Evolutionary conservation across 2,329 filamentous ascomycete genomes (phyloP), one percentile per base, ranked within the genome.

Genomic region (Phaeoacremonium minimum): DNA sequence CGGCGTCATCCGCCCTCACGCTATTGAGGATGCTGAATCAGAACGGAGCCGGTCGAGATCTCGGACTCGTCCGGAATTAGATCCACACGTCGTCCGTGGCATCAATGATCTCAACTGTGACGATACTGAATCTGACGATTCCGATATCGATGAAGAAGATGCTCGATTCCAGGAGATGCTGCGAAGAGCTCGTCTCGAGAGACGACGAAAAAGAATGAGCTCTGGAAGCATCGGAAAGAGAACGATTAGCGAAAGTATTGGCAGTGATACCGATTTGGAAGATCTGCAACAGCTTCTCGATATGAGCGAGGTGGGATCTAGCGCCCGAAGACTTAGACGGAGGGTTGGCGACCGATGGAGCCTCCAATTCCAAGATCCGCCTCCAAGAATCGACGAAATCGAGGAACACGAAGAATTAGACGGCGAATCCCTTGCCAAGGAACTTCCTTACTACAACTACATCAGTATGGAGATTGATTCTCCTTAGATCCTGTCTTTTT

Each of bases 171-270:
- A 47, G 11, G 55, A 60, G 16, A 69, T 70, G 29, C 47, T 62
- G 13, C 57, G 52, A 44, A 56, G 55, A 39, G 64, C 65, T 33
- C 63, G 66, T 22, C 65, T 66, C 33, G 57, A 67, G 22, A 63
- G 57, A 36, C 63, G 70, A 35, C 58, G 58, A 19, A 64, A 64
- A 28, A 61, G 72, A 16, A 64, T 71, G 51, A 73, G 66, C 35
- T 66, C 68, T 46, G 71, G 71, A 46, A 75, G 70, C 52, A 68
- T 75, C 36, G 69, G 70, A 44, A 76, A 76, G 57, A 63, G 72
- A 26, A 74, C 70, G 17, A 67, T 74, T 44, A 72, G 65, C 48
- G 72, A 75, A 49, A 60, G 57, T 37, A 57, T 58, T 22, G 64
- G 73, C 38, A 73, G 69, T 50, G 72, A 73, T 43, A 69, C 67